Evolutionary conservation across 352 stramenopile species (phyloP), one percentile per base, ranked within the genome.

Genomic region (Pythium phragmitis): DNA sequence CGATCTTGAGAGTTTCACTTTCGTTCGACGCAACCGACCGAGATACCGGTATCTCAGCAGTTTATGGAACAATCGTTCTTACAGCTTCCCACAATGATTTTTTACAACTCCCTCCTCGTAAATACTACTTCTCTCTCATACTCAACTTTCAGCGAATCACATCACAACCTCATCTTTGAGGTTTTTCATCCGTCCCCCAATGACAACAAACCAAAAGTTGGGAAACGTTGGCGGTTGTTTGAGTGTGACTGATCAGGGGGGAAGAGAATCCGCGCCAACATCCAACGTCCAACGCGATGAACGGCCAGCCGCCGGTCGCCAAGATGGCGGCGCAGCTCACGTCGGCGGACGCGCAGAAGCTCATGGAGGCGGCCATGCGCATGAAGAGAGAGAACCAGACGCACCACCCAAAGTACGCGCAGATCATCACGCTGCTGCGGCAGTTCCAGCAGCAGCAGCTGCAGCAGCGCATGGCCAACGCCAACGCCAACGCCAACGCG

Each of bases 351-450:
- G 79, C 87, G 57, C 87, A 89, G 68, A 88, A 89, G 68, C 79
- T 96, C 45, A 92, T 96, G 87, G 76, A 91, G 59, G 77, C 75
- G 19, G 87, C 85, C n/a, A 60, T 93, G 63, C 85, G 79, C 34
- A 92, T 96, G 85, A 79, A 93, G 66, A 73, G 76, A 45, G 74
- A 80, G 50, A 84, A 88, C 34, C 82, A 93, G 57, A 94, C 87
- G 56, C 58, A 70, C 55, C 83, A 94, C 67, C 85, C 84, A 19
- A 92, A 92, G 72, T 96, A 96, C 72, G 69, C 85, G 60, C 87
- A 94, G 72, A 93, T 96, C 66, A 78, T 94, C 30, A 51, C 62
- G 55, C 63, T 96, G 7, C 70, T 96, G 59, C 82, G 82, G 26
- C 79, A 92, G 66, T 92, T 92, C 47, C 87, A 96, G 54, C 77